Base-by-base conservation (phyloP, 2,329 filamentous ascomycete genomes). In the Phoma sp. region DNA sequence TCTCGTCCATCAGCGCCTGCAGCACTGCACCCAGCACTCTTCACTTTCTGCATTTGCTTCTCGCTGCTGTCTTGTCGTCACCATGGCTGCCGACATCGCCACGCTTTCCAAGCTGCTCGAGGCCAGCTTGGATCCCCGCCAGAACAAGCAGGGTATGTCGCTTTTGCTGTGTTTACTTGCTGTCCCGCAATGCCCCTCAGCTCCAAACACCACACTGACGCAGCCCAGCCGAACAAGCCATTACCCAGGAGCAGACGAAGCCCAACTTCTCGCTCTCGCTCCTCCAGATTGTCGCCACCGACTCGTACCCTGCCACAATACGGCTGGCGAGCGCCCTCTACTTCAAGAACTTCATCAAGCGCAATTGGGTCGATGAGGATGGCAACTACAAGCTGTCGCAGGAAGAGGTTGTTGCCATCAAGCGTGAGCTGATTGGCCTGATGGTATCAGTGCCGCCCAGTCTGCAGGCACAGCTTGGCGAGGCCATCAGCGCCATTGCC, bases 291-390 rank as follows among this genome's bases (percentile, higher is more conserved):
- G 91, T 96, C 68, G 91, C 90, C 60, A 86, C 89, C 63, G 85
- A 87, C 52, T 80, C 83, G 37, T 85, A 89, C 60, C 87, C 91
- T 36, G 78, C 82, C 61, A 93, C 90, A 67, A 95, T 90, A 57
- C 88, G 95, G 59, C 86, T 99, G 37, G 86, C 93, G 6, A 91
- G 90, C 68, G 91, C 95, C 25, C 83, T 99, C 56, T 95, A 90
- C 80, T 99, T 99, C 85, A 99, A 99, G 79, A 99, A 99, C 80
- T 96, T 96, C 76, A 92, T 99, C 71, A 89, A 90, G 76, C 86
- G 89, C 72, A 95, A 92, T 81, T 99, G 96, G 86, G 90, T 91
- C 66, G 91, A 98, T 75, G 93, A 96, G 72, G 90, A 97, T 77
- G 93, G 95, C 71, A 89, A 89, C 75, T 95, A 99, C 82, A 95